Evolutionary conservation across 257 asterid species (phyloP), one percentile per base, ranked within the genome.

Genomic region (Salvia hispanica): DNA sequence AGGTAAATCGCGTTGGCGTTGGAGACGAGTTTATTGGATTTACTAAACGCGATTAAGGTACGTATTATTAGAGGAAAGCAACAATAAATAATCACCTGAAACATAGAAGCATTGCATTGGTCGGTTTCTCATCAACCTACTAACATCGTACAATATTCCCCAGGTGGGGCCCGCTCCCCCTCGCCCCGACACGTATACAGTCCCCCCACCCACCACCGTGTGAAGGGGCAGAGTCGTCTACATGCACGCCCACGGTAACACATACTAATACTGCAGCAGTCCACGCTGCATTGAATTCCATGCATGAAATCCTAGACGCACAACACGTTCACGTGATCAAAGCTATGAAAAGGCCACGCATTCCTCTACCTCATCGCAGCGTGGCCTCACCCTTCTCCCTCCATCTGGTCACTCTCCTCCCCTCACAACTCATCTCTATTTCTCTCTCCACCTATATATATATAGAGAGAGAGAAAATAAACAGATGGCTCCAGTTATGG

Each of bases 371-470:
- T 2, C 43, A 11, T 13, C n/a, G 69, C 44, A 57, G 53, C 79
- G 76, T 75, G 79, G 67, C 76, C 54, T 48, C 6, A 3, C 43
- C 63, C 21, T 39, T 48, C 37, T 7, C 47, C 3, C 47, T 58
- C 5, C 72, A 76, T 69, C 79, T 63, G 79, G 72, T 57, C 76
- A 70, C 68, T 28, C 72, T 50, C 64, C 42, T 45, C 16, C 51
- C 42, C 59, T 52, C 37, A 39, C 72, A 70, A 58, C 79, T 46
- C 66, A 53, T 8, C 33, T 11, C 3, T 9, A 5, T 7, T 4
- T 8, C 33, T 6, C 14, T 25, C 25, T 14, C 8, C 7, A 6
- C 9, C 7, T 7, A 4, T 7, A n/a, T 25, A 7, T 21, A 12
- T 52, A 52, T 13, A 47, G 6, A 3, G 0, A 2, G 25, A 15